Evolutionary conservation across 1,284 basidiomycete species (phyloP).

Genomic region (Tetrapyrgos nigripes): DNA sequence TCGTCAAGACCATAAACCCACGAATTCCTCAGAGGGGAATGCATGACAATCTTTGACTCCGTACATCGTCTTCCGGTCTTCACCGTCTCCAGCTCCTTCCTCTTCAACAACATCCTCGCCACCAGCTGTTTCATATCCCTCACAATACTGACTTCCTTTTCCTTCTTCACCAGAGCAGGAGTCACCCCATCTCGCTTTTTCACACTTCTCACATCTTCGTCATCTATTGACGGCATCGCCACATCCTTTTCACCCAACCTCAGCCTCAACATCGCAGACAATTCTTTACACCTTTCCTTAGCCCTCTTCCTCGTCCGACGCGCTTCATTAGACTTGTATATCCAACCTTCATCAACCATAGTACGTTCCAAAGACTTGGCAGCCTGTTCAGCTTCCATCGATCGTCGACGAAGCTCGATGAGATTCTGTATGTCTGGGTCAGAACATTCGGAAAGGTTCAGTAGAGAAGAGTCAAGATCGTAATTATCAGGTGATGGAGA

Average conservation of each 20-base stretch:
- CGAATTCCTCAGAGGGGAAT: slow-evolving; percentile 2
- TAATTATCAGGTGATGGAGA: slow-evolving; percentile 54
- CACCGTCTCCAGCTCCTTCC: slow-evolving; percentile 8
- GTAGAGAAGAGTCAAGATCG: slow-evolving; percentile 41
- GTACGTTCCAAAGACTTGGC: slow-evolving; percentile 44
- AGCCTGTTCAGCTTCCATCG: slow-evolving; percentile 46
- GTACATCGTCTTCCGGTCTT: not conserved
- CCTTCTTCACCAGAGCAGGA: slow-evolving; percentile 22
- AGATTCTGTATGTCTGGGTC: slow-evolving; percentile 47
- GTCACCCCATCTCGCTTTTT: slow-evolving; percentile 14
- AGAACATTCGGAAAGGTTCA: slow-evolving; percentile 35
- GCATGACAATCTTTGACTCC: slow-evolving; percentile 1
- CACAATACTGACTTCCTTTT: slow-evolving; percentile 15
- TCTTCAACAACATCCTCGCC: slow-evolving; percentile 60
- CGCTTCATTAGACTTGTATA: slow-evolving; percentile 37
- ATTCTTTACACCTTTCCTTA: slow-evolving; percentile 57
- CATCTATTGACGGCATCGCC: slow-evolving; percentile 15
- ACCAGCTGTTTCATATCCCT: slow-evolving; percentile 55
- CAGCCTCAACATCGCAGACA: slow-evolving; percentile 54
- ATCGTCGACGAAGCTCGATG: slow-evolving; percentile 44
- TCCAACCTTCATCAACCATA: slow-evolving; percentile 41
- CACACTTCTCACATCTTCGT: slow-evolving; percentile 15
- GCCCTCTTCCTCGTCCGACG: slow-evolving; percentile 51
- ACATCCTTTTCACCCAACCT: slow-evolving; percentile 43
- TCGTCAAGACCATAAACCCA: slow-evolving; percentile 5